Percentiles rank a stretch among this genome's conserved stretches.
Evolutionary conservation across 805 yeast species (phyloP).

Genomic region (Wickerhamiella occidentalis): DNA sequence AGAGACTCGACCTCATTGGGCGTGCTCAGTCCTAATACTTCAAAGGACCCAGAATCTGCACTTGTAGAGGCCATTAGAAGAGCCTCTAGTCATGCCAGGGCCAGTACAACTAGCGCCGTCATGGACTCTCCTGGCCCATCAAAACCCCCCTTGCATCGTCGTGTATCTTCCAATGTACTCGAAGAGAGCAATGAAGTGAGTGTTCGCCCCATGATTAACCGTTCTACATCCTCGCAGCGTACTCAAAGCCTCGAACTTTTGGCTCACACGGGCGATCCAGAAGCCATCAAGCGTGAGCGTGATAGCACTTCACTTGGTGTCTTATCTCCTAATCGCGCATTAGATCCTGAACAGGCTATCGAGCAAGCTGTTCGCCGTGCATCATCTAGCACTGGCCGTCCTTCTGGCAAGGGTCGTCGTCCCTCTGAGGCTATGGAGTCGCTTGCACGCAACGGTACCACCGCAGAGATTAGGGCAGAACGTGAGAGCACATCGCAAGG

Average conservation of each 20-base stretch:
- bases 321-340: not conserved
- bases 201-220: not conserved
- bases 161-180: not conserved
- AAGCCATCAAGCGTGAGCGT: slow-evolving; percentile 2
- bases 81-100: not conserved
- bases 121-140: not conserved
- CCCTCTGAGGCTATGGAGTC: not conserved
- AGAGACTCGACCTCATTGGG: slow-evolving; percentile 1
- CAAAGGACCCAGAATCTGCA: not conserved
- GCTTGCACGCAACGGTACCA: not conserved
- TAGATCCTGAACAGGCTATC: not conserved
- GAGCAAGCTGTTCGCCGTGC: slow-evolving; percentile 7
- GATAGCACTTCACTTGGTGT: slow-evolving; percentile 4
- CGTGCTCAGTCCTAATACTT: not conserved
- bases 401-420: not conserved
- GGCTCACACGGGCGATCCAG: not conserved
- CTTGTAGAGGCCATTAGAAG: not conserved
- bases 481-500: slow-evolving; percentile 7
- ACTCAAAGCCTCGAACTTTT: not conserved
- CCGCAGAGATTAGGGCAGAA: slow-evolving; percentile 3
- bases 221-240: not conserved
- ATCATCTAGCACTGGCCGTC: not conserved
- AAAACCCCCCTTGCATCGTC: not conserved
- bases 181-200: not conserved
- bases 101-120: not conserved